A percentile compares a stretch with the other conserved stretches of the same genome.
phyloP scores from a whole-genome alignment of 257 asterid genomes.

The Forsythia viridissima region DNA sequence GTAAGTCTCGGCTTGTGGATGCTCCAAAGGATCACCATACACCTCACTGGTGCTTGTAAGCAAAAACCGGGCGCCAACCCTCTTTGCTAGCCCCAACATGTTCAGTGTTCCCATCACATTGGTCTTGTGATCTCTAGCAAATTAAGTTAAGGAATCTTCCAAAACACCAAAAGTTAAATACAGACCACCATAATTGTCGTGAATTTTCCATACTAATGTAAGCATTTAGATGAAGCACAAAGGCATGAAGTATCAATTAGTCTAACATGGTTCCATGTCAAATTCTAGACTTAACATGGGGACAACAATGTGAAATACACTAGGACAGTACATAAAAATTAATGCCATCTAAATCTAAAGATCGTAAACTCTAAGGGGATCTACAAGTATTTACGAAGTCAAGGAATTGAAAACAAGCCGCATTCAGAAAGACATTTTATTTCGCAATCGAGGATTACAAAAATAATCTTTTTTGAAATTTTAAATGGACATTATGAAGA shows the following conservation, averaged over 20 bases:
- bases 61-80: slow-evolving; percentile 80
- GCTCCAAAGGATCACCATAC: slow-evolving; percentile 89
- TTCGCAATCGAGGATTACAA: neutral
- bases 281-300: no score
- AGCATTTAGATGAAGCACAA: neutral
- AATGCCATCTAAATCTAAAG: neutral
- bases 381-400: neutral
- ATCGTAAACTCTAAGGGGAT: neutral
- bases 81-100: slow-evolving; percentile 92
- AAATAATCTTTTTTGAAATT: neutral
- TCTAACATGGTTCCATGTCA: neutral
- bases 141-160: slow-evolving; percentile 46
- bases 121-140: slow-evolving; percentile 70
- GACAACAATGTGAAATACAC: no score
- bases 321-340: no score
- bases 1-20: slow-evolving; percentile 79
- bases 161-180: neutral
- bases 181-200: neutral
- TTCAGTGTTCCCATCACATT: slow-evolving; percentile 97
- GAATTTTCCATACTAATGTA: neutral
- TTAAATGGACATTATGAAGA: neutral
- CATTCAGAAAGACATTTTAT: neutral
- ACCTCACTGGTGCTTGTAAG: slow-evolving; percentile 93
- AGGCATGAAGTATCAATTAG: neutral
- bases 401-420: neutral